Evolutionary conservation across 2,329 filamentous ascomycete species (phyloP).

Genomic region (Fusarium torreyae): DNA sequence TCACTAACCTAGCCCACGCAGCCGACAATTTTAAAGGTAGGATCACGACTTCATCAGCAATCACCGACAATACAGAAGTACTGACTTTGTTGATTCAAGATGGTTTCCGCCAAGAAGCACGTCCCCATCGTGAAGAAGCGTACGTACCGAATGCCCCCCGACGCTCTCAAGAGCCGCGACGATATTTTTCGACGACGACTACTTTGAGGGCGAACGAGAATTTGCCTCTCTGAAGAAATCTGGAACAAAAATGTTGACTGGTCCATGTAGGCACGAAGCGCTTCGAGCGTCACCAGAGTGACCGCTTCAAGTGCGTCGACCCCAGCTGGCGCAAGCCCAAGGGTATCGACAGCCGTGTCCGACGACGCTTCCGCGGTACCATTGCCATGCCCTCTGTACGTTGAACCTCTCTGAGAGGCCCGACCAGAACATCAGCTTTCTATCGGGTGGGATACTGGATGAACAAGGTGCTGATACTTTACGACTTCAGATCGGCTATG

Average conservation of each 20-base stretch:
- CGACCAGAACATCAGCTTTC: slow-evolving; percentile 15
- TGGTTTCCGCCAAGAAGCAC: slow-evolving; percentile 99
- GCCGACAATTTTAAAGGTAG: too few species aligned
- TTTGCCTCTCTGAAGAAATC: background rate
- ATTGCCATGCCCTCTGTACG: slow-evolving; percentile 98
- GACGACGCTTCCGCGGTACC: slow-evolving; percentile 96
- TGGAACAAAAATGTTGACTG: slow-evolving; percentile 56
- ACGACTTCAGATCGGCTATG: slow-evolving; percentile 87
- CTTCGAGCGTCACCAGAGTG: slow-evolving; percentile 98
- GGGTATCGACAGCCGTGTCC: slow-evolving; percentile 99
- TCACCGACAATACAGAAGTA: slow-evolving; percentile 33
- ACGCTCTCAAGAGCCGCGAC: slow-evolving; percentile 25
- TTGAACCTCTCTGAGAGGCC: slow-evolving; percentile 48
- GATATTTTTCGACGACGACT: slow-evolving; percentile 38
- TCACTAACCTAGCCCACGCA: too few species aligned
- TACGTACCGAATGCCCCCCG: slow-evolving; percentile 70
- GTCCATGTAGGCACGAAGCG: slow-evolving; percentile 81
- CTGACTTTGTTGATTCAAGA: slow-evolving; percentile 69
- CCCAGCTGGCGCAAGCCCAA: slow-evolving; percentile 99
- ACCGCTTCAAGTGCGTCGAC: slow-evolving; percentile 94
- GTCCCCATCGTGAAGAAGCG: slow-evolving; percentile 99
- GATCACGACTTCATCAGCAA: slow-evolving; percentile 21
- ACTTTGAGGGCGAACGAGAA: slow-evolving; percentile 18
- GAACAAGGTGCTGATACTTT: slow-evolving; percentile 37
- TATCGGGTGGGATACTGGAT: background rate